Evolutionary conservation across 257 asterid species (phyloP).

Genomic region (Agastache rugosa): DNA sequence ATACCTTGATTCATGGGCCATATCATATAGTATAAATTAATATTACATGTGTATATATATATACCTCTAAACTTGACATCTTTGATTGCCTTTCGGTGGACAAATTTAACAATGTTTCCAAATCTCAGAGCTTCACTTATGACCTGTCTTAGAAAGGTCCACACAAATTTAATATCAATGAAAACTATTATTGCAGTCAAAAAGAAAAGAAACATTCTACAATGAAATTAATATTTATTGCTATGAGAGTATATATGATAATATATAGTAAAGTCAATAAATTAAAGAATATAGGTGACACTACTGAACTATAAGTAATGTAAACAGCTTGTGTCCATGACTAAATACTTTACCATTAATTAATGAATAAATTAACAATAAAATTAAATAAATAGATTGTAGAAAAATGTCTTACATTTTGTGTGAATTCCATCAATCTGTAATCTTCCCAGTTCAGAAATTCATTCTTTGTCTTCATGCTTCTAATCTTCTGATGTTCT

Average conservation of each 20-base stretch:
- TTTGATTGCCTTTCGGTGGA: conserved; percentile 87
- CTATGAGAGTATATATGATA: neutral
- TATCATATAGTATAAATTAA: neutral
- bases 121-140: conserved; percentile 85
- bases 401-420: conserved; percentile 46
- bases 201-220: neutral
- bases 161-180: conserved; percentile 27
- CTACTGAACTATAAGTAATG: neutral
- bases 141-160: conserved; percentile 59
- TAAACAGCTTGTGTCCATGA: neutral
- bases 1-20: conserved; percentile 17
- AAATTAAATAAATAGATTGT: neutral
- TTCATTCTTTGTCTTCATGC: conserved; percentile 59
- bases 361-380: neutral
- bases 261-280: neutral
- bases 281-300: neutral
- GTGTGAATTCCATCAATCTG: conserved; percentile 73
- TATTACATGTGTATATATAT: neutral
- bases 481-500: conserved; percentile 67
- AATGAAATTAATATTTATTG: neutral
- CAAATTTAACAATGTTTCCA: conserved; percentile 88
- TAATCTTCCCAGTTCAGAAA: conserved; percentile 74
- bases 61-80: conserved; percentile 77
- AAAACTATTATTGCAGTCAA: conserved; percentile 29
- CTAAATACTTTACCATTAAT: neutral